A percentile compares a stretch with the other conserved stretches of the same genome.
These are phyloP conservation scores for Paramecium primaurelia DNA, from an alignment of 73 alveolate species.

Conservation along the genomic window DNA sequence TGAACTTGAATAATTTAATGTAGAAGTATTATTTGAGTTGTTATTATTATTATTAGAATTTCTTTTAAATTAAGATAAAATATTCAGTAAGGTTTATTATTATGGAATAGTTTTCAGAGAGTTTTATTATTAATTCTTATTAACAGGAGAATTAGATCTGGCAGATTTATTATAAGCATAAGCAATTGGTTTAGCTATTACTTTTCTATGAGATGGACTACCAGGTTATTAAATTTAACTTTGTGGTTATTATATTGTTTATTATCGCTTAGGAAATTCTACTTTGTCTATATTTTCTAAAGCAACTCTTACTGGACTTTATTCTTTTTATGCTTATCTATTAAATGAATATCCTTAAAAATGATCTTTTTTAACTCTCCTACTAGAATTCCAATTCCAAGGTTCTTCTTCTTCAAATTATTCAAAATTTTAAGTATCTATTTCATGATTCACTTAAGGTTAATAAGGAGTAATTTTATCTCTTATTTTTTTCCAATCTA, in stretches of 20 bases:
- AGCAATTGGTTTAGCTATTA: constrained; percentile 5
- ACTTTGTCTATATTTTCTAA: constrained; percentile 4
- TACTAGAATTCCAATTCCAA: constrained; percentile 10
- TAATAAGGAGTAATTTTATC: constrained; percentile 76
- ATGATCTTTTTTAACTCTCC: constrained; percentile 9
- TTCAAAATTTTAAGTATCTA: constrained; percentile 80
- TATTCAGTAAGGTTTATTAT: not conserved
- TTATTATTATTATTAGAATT: not conserved
- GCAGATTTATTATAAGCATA: not conserved
- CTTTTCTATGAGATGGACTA: not conserved
- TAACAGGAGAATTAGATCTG: constrained; percentile 17
- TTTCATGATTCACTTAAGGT: constrained; percentile 69
- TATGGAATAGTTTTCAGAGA: not conserved
- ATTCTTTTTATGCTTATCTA: not conserved
- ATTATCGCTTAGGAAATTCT: not conserved
- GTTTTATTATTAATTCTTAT: not conserved
- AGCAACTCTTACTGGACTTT: constrained; percentile 37
- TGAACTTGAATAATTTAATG: not conserved
- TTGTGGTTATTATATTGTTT: not conserved
- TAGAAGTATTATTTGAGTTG: not conserved
- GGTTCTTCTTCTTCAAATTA: constrained; percentile 81
- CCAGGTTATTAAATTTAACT: not conserved
- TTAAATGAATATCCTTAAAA: constrained; percentile 37
- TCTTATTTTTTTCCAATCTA: constrained; percentile 79
- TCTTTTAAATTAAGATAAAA: not conserved